Evolutionary conservation across 1,284 basidiomycete species (phyloP), one percentile per base, ranked within the genome.

Genomic region (Fistulinella cinereoalba): DNA sequence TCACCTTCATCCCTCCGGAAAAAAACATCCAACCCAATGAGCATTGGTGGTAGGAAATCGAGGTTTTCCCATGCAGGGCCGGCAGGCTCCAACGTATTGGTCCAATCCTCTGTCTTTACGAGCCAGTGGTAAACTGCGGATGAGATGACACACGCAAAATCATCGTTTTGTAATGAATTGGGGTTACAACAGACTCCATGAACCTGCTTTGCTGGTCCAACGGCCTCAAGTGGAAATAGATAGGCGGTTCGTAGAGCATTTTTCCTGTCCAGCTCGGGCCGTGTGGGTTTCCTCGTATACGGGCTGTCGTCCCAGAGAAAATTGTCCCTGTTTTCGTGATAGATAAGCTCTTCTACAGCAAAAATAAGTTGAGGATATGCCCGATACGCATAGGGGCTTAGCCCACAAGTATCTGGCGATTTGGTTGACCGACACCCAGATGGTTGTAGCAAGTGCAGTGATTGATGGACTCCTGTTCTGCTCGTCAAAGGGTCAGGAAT

Each of bases 401-500:
- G 19, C 8, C 9, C 18, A 9, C 18, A 18, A 4, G 11, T 19
- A 18, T 6, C 7, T 6, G 12, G 4, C 34, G 12, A 10, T 10
- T 11, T 21, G 45, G 73, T 74, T 0, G 77, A 73, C 15, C 54
- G 58, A 23, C 62, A 72, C 6, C 57, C 47, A 3, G 73, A 65
- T 3, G 71, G 73, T 2, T 47, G 51, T 4, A 79, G 55, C 16
- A 70, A 56, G 27, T 58, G 53, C 12, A 78, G 50, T 1, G 75
- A 77, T 42, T 77, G 70, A 42, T 76, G 70, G 2, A 68, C 72
- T 4, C 78, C 77, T 1, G 70, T 72, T 27, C 62, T 68, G 10
- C 66, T 56, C 0, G 71, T 74, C 8, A 81, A 58, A 1, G 72
- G 73, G 54, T 80, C 79, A 4, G 67, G 24, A 65, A 66, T 4